Evolutionary conservation across 148 eudicot genomes (phyloP), one percentile per base, ranked within the genome.

Genomic region (Arctostaphylos glauca): DNA sequence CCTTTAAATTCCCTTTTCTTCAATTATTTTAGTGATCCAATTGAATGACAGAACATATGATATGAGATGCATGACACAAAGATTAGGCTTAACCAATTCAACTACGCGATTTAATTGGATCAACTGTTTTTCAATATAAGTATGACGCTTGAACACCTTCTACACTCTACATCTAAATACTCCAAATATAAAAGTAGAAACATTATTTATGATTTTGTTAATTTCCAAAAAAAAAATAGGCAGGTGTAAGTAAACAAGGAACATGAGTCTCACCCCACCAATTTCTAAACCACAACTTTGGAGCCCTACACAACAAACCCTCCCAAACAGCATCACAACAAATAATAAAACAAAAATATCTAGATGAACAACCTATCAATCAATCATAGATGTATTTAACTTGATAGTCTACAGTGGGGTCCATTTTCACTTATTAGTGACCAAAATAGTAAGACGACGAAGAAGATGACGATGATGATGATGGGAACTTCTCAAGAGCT

Each of bases 401-500:
- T 31, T 81, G 38, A 31, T 31, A 31, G 60, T 80, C 83, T 43
- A 84, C 81, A 81, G 8, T 8, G 55, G 76, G 74, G 77, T 84
- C 83, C 81, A 81, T 41, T 44, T 81, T 52, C 73, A 62, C 21
- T 71, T 56, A 56, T 77, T 68, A 72, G 78, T 85, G 85, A 80
- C 84, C 89, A 83, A 84, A 85, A 84, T 81, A 84, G 77, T 86
- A 84, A 44, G 89, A 52, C 13, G 87, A 77, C 10, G 88, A 75
- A 41, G 77, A 53, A 80, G 84, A 80, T 8, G 54, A 52, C 2
- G 54, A 9, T 76, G 88, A 58, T 74, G 86, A 80, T 76, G 86
- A 67, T 49, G 96, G 90, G 68, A 94, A 86, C 86, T 89, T 94
- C 77, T 94, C 98, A 49, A 94, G 89, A 48, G 86, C 88, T 54